Evolutionary conservation across 2,329 filamentous ascomycete species (phyloP).

Genomic region (Penicillium sp.): DNA sequence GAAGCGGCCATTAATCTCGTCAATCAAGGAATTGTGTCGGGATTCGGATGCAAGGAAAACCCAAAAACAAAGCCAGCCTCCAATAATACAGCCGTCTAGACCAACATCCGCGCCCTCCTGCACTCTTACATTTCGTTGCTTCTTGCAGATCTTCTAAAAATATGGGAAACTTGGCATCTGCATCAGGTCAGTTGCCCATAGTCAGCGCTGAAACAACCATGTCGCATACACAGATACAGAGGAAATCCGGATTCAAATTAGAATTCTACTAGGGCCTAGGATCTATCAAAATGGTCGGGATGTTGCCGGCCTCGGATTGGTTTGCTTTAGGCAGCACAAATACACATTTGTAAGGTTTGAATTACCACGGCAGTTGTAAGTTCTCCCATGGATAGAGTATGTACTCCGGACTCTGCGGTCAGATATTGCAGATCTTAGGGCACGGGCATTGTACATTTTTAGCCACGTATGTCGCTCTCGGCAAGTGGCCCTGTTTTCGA

Average conservation of each 20-base stretch:
- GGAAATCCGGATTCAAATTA: not conserved
- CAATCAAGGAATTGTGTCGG: not conserved
- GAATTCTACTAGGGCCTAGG: not conserved
- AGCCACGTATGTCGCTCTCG: not conserved
- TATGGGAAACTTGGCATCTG: not conserved
- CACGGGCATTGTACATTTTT: not conserved
- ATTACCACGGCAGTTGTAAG: not conserved
- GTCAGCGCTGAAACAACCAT: not conserved
- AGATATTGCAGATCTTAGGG: not conserved
- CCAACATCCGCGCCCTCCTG: not conserved
- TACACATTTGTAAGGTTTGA: not conserved
- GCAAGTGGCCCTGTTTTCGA: not conserved
- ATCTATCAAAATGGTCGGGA: not conserved
- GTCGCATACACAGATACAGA: not conserved
- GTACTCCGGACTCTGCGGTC: not conserved
- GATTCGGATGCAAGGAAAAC: constrained; percentile 2
- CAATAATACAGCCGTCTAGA: not conserved
- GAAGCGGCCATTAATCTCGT: not conserved
- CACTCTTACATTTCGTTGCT: not conserved
- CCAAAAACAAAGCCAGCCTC: not conserved
- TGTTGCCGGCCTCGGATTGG: not conserved
- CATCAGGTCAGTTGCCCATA: not conserved
- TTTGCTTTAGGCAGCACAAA: not conserved
- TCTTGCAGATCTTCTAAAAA: not conserved
- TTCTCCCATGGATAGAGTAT: not conserved